A percentile compares a stretch with the other conserved stretches of the same genome.
Conservation (phyloP, 1,139 yeast species). For the Blastobotrys aristatus region DNA sequence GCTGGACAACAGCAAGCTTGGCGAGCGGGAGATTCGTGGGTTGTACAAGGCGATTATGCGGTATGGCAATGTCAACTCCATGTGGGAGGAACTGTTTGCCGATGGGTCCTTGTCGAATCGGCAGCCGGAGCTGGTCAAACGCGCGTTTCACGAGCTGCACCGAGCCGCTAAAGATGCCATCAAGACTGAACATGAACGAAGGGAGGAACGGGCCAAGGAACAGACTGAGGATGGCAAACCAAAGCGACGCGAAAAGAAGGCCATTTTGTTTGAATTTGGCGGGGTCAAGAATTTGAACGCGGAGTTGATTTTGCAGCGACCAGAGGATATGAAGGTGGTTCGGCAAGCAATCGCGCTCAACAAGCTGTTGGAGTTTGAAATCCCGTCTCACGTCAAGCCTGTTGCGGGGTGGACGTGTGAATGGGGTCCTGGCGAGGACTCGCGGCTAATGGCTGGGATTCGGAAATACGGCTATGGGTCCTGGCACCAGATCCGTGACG, state of each 20-base stretch:
- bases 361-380: slow-evolving; percentile 51
- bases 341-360: slow-evolving; percentile 54
- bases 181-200: slow-evolving; percentile 60
- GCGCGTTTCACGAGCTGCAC: slow-evolving; percentile 67
- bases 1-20: slow-evolving; percentile 52
- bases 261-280: slow-evolving; percentile 81
- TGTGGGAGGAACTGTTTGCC: slow-evolving; percentile 82
- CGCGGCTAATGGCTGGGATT: slow-evolving; percentile 80
- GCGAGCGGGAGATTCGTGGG: slow-evolving; percentile 84
- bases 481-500: slow-evolving; percentile 92
- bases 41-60: slow-evolving; percentile 78
- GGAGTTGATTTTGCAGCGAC: slow-evolving; percentile 76
- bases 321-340: slow-evolving; percentile 69
- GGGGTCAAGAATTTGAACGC: slow-evolving; percentile 91
- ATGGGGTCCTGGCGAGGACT: slow-evolving; percentile 82
- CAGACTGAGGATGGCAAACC: slow-evolving; percentile 14
- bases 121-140: slow-evolving; percentile 75
- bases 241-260: slow-evolving; percentile 32
- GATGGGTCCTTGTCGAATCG: slow-evolving; percentile 88
- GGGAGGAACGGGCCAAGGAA: slow-evolving; percentile 60
- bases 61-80: slow-evolving; percentile 73
- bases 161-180: slow-evolving; percentile 58
- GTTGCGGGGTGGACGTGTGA: slow-evolving; percentile 89
- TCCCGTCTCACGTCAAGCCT: slow-evolving; percentile 63
- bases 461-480: slow-evolving; percentile 93